Conservation (phyloP, 306 rosid genomes). For the Cotoneaster glaucophyllus region DNA sequence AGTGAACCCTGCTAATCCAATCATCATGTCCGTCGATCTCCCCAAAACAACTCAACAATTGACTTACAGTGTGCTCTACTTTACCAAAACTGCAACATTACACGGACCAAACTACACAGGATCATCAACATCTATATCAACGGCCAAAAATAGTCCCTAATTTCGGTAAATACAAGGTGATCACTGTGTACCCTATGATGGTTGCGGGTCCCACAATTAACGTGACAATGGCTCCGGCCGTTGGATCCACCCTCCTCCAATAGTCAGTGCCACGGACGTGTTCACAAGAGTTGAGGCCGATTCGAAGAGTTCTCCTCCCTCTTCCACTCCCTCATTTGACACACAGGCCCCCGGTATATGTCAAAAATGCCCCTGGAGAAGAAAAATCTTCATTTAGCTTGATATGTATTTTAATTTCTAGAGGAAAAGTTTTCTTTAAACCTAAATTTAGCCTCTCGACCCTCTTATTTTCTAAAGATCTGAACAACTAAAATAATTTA, state of each 20-base stretch:
- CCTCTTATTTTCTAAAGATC: too few relatives aligned
- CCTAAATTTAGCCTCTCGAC: too few relatives aligned
- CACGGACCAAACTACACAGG: not conserved
- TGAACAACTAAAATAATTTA: too few relatives aligned
- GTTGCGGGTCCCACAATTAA: not conserved
- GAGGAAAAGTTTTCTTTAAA: too few relatives aligned
- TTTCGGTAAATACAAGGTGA: not conserved
- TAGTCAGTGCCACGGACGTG: slow-evolving; percentile 10
- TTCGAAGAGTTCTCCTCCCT: not conserved
- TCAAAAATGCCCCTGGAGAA: too few relatives aligned
- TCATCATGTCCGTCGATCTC: not conserved
- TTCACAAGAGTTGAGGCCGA: not conserved
- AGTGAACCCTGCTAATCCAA: not conserved
- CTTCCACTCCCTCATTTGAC: not conserved
- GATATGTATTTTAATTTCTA: too few relatives aligned
- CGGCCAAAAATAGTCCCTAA: not conserved
- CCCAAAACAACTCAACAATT: not conserved
- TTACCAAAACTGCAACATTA: not conserved
- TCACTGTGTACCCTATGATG: not conserved
- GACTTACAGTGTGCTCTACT: slow-evolving; percentile 2
- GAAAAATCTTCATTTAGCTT: too few relatives aligned
- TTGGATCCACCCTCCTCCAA: not conserved
- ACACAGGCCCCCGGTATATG: too few relatives aligned
- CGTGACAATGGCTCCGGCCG: not conserved
- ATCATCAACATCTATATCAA: slow-evolving; percentile 3